A percentile compares a stretch with the other conserved stretches of the same genome.
Evolutionary conservation across 352 stramenopile genomes (phyloP).

Genomic region (Phytophthora lateralis): DNA sequence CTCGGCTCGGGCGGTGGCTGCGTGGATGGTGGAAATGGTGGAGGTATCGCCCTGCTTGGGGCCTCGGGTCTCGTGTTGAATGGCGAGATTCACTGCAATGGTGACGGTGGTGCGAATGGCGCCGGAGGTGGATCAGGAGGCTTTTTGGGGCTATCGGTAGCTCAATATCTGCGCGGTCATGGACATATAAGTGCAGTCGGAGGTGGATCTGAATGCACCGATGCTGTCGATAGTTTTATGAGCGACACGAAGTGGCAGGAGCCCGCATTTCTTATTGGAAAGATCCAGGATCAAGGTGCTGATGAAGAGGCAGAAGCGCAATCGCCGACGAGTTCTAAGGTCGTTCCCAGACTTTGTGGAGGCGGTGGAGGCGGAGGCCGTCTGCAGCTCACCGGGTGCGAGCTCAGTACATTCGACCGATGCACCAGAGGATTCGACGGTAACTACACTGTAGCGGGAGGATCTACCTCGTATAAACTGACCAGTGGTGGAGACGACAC

Average conservation of each 20-base stretch:
- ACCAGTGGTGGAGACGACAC: slow-evolving; percentile 17
- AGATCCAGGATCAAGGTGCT: slow-evolving; percentile 21
- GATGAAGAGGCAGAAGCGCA: slow-evolving; percentile 32
- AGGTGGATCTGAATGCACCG: slow-evolving; percentile 62
- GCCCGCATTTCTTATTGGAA: slow-evolving; percentile 14
- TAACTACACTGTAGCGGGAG: slow-evolving; percentile 80
- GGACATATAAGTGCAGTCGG: slow-evolving; percentile 76
- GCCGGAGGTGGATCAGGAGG: slow-evolving; percentile 75
- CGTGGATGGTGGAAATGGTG: slow-evolving; percentile 65
- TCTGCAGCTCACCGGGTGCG: slow-evolving; percentile 72
- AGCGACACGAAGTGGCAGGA: slow-evolving; percentile 23
- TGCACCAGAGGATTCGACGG: slow-evolving; percentile 77
- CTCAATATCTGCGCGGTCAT: slow-evolving; percentile 58
- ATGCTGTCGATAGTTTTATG: slow-evolving; percentile 32
- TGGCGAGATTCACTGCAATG: slow-evolving; percentile 76
- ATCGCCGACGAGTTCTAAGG: slow-evolving; percentile 29
- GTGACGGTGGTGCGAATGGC: slow-evolving; percentile 56
- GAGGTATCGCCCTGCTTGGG: slow-evolving; percentile 72
- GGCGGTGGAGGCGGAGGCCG: slow-evolving; percentile 76
- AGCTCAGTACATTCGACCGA: slow-evolving; percentile 62
- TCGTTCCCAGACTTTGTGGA: slow-evolving; percentile 49
- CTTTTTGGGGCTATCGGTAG: slow-evolving; percentile 68
- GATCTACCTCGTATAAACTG: slow-evolving; percentile 44
- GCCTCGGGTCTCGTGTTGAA: slow-evolving; percentile 64
- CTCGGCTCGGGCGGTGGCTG: slow-evolving; percentile 77